Percentiles rank a stretch among this genome's conserved stretches.
phyloP scores from a whole-genome alignment of 441 rosid genomes.

The Viola pubescens region DNA sequence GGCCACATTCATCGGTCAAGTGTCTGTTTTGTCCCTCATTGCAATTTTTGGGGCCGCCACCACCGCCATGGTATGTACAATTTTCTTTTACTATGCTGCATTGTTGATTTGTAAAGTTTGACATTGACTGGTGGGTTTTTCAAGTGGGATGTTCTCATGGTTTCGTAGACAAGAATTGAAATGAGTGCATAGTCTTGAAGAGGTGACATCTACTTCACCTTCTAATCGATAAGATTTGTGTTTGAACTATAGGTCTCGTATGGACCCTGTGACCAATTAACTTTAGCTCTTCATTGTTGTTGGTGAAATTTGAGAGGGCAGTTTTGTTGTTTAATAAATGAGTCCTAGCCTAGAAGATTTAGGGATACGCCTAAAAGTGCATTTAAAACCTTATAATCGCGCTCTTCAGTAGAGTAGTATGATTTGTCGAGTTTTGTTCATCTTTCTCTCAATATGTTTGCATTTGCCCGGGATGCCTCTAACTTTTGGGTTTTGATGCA shows the following conservation, averaged over 20 bases:
- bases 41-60: slow-evolving; percentile 81
- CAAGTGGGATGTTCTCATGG: background rate
- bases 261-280: too few relatives aligned
- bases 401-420: too few relatives aligned
- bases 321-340: too few relatives aligned
- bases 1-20: slow-evolving; percentile 81
- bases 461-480: background rate
- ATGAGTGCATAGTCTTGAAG: background rate
- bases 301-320: too few relatives aligned
- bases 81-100: background rate
- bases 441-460: background rate
- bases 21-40: slow-evolving; percentile 71
- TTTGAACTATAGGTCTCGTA: too few relatives aligned
- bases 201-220: too few relatives aligned
- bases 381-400: too few relatives aligned
- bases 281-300: too few relatives aligned
- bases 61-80: slow-evolving; percentile 60
- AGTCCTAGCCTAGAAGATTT: too few relatives aligned
- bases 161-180: slow-evolving; percentile 3
- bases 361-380: too few relatives aligned
- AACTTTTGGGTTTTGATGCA: slow-evolving; percentile 5
- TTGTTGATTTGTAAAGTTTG: background rate
- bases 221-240: too few relatives aligned
- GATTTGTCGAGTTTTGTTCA: background rate
- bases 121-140: background rate